These are phyloP conservation scores for Cyclotella choctawhatcheeana DNA, from an alignment of 108 stramenopile genomes.

Conservation along the genomic window DNA sequence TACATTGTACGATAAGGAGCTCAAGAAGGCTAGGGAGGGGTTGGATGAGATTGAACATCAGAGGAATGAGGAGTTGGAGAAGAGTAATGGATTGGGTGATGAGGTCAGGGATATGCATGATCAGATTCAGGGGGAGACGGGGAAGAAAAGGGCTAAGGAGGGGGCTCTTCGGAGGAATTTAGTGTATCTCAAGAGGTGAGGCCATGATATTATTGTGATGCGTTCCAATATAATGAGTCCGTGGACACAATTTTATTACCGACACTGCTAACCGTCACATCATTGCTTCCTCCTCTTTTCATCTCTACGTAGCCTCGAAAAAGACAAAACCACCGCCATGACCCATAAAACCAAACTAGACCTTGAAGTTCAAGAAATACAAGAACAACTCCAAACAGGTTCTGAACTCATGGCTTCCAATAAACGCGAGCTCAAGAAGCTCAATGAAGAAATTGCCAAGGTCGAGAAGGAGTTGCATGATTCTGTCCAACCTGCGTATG, in stretches of 20 bases:
- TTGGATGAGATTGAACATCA: slow-evolving; percentile 85
- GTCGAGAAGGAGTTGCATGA: slow-evolving; percentile 57
- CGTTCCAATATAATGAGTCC: no score
- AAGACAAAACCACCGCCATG: slow-evolving; percentile 65
- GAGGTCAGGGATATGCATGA: slow-evolving; percentile 68
- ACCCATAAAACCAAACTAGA: slow-evolving; percentile 68
- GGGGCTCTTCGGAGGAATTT: slow-evolving; percentile 62
- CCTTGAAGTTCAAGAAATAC: slow-evolving; percentile 72
- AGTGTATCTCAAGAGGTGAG: slow-evolving; percentile 43
- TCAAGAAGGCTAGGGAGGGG: slow-evolving; percentile 71
- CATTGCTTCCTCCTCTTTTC: neutral
- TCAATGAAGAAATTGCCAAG: slow-evolving; percentile 61
- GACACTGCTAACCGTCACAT: neutral
- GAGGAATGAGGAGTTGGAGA: slow-evolving; percentile 65
- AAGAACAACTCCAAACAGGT: slow-evolving; percentile 60
- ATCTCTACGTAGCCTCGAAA: slow-evolving; percentile 54
- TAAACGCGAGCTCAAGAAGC: slow-evolving; percentile 59
- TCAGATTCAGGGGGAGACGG: slow-evolving; percentile 66
- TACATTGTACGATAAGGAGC: slow-evolving; percentile 96
- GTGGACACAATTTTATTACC: neutral
- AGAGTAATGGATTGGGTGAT: slow-evolving; percentile 63
- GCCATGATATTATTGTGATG: neutral
- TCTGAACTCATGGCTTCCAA: slow-evolving; percentile 60
- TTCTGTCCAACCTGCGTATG: slow-evolving; percentile 67
- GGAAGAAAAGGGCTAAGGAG: slow-evolving; percentile 58